A percentile compares a stretch with the other conserved stretches of the same genome.
Conservation (phyloP, 345 rosid genomes). For the Populus deltoides region DNA sequence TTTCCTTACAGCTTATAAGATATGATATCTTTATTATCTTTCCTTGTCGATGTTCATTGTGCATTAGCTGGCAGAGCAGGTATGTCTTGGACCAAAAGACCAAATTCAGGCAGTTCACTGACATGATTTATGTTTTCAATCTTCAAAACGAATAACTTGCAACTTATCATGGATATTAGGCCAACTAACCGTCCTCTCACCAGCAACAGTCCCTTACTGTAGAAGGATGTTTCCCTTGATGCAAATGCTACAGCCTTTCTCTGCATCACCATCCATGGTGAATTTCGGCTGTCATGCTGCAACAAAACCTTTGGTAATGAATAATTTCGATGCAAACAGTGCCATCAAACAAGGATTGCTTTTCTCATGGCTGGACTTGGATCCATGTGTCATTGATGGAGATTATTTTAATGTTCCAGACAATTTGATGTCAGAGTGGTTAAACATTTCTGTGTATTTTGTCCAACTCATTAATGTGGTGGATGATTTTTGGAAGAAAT, state of each 20-base stretch:
- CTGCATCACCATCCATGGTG: no score
- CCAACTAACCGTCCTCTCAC: background rate
- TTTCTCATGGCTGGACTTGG: background rate
- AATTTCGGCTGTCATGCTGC: no score
- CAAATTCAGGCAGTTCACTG: background rate
- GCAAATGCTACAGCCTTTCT: background rate
- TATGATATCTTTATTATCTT: background rate
- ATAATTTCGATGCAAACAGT: no score
- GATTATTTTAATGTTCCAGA: background rate
- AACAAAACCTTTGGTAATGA: no score
- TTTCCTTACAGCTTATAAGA: background rate
- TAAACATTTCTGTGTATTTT: background rate
- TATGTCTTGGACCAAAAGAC: conserved; percentile 10
- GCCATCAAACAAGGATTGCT: no score
- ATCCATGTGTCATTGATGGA: background rate
- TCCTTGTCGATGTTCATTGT: conserved; percentile 24
- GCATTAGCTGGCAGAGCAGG: conserved; percentile 43
- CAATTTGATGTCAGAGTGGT: background rate
- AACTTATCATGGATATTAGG: background rate
- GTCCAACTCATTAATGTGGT: background rate
- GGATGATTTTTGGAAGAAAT: background rate
- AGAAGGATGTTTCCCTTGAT: background rate
- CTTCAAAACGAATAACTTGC: background rate
- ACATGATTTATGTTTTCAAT: background rate
- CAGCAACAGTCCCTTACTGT: background rate